Base-by-base conservation (phyloP, 352 stramenopile genomes). In the Globisporangium takayamanum region DNA sequence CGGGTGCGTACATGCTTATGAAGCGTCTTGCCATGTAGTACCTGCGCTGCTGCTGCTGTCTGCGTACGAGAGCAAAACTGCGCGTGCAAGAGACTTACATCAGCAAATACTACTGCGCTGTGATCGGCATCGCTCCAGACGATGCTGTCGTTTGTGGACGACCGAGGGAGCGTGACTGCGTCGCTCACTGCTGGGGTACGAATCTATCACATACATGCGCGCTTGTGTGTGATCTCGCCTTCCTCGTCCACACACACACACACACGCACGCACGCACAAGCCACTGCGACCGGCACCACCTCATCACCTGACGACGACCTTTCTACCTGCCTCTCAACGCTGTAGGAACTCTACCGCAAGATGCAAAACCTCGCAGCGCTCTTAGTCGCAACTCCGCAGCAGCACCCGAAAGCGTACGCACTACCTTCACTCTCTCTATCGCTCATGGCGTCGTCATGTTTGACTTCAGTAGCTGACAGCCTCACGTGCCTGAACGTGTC, bases 121-220 rank as follows among this genome's bases (percentile, higher is more conserved):
- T 39, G 33, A 39, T 45, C 14, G 39, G 8, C 16, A 16, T 45
- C 14, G 12, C 39, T 18, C 39, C 63, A 91, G 83, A 78, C 72
- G 14, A 81, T 93, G 68, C 69, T 89, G 28, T 89, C 81, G 30
- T 94, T 94, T 55, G 78, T 77, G 37, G 78, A 94, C 36, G 81
- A 94, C 54, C 84, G 82, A 36, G 84, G 80, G 15, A 48, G 57
- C 5, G 58, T 82, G 45, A 78, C 69, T 3, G 61, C 74, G 12
- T 75, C 80, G 15, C 73, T 92, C 20, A 87, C 70, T 1, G 88
- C 76, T 39, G 59, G 50, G 53, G 82, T 92, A 77, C 58, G 68
- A 48, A 28, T n/a, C 20, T 51, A 50, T 14, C 25, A 30, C 11
- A 7, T 4, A 46, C 41, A 15, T n/a, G 18, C 20, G 15, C 41